Conservation (phyloP, 225 moss, liverwort and hornwort species). For the Anthoceros angustus region DNA sequence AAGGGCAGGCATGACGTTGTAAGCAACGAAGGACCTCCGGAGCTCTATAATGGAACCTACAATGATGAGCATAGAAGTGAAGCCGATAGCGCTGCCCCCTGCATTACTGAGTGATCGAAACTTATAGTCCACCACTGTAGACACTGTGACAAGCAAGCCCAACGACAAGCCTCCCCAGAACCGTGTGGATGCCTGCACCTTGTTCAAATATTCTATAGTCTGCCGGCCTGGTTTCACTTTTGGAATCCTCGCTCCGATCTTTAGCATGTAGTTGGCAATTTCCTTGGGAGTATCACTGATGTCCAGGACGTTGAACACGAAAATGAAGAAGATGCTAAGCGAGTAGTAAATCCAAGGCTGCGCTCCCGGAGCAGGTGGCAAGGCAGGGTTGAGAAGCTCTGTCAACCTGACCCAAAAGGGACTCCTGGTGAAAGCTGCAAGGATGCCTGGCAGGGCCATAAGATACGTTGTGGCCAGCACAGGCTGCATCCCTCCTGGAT, state of each 20-base stretch:
- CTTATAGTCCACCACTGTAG: constrained; percentile 85
- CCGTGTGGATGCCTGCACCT: constrained; percentile 87
- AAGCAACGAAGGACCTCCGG: constrained; percentile 85
- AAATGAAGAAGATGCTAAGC: constrained; percentile 72
- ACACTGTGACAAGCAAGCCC: constrained; percentile 89
- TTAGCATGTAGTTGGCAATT: constrained; percentile 94
- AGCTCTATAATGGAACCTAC: constrained; percentile 98
- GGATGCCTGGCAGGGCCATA: constrained; percentile 78
- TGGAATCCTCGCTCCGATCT: constrained; percentile 93
- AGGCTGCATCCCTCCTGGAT: constrained; percentile 98
- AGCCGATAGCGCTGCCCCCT: constrained; percentile 77
- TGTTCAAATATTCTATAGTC: constrained; percentile 74
- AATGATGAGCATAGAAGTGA: constrained; percentile 98
- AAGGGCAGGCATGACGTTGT: constrained; percentile 97
- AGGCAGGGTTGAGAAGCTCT: constrained; percentile 68
- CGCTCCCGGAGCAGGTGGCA: constrained; percentile 83
- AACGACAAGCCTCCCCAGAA: constrained; percentile 87
- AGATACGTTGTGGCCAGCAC: constrained; percentile 94
- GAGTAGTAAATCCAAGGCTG: constrained; percentile 76
- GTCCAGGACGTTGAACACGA: constrained; percentile 90
- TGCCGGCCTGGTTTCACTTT: constrained; percentile 77
- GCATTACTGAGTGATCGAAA: constrained; percentile 73
- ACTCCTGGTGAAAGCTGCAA: constrained; percentile 53
- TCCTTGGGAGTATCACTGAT: constrained; percentile 98
- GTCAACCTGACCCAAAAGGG: constrained; percentile 37